Base-by-base conservation (phyloP, 1,284 basidiomycete species). In the Cutaneotrichosporon cavernicola region DNA sequence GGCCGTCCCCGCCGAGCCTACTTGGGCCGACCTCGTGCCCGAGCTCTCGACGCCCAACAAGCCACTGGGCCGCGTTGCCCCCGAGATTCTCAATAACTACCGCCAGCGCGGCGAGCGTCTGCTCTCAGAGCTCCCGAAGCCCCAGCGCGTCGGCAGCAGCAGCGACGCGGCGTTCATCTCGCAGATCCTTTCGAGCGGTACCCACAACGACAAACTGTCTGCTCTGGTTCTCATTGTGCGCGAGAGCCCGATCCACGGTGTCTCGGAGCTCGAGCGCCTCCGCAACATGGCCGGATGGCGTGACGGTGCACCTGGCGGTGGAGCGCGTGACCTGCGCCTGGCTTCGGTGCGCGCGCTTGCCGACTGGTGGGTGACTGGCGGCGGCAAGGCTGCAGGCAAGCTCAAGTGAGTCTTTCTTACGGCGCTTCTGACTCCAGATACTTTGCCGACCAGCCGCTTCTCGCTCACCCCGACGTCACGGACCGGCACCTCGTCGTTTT, bases 311-410 rank as follows among this genome's bases (percentile, higher is more conserved):
- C 59, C 68, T 2, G 72, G 69, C 16, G 72, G 70, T 8, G 81
- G 81, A 10, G 79, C 78, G 50, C 85, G 96, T 36, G 94, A 96
- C 61, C 94, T 98, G 81, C 88, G 91, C 67, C 80, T 97, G 63
- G 92, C 95, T 67, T 93, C 95, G 0, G 81, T 96, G 58, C 84
- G 95, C 49, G 95, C 93, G 60, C 84, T 99, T 60, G 89, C 92
- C 34, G 96, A 99, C 85, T 98, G 96, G 96, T 96, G 95, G 90
- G 87, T 90, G 36, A 92, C 92, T 21, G 92, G 93, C 30, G 92
- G 92, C 30, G 89, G 88, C 87, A 26, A 85, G 85, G 73, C 83
- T 88, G 65, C 60, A 1, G 79, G 79, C 46, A 97, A 97, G 76
- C 85, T 99, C 43, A 89, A 86, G 88, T 96, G 75, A 69, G 87